Conservation (phyloP, 805 yeast species). For the Pichia membranifaciens region DNA sequence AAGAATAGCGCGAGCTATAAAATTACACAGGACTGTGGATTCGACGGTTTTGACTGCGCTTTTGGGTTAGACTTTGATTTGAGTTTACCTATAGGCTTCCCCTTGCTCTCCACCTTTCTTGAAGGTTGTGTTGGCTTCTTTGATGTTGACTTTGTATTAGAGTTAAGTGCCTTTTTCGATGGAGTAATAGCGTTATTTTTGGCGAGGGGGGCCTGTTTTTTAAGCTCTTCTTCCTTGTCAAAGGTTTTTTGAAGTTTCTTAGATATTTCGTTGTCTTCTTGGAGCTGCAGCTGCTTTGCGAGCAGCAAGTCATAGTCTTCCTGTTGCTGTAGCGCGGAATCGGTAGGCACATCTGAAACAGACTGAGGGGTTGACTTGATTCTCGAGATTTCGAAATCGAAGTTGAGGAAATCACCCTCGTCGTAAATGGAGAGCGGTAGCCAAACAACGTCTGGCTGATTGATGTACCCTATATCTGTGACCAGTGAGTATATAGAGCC, state of each 20-base stretch:
- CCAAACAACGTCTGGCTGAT: constrained; percentile 62
- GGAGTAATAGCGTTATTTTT: too few relatives aligned
- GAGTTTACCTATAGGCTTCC: too few relatives aligned
- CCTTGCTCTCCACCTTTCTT: neutral
- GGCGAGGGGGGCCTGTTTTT: too few relatives aligned
- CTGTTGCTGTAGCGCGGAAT: neutral
- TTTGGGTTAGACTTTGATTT: too few relatives aligned
- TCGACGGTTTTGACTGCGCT: too few relatives aligned
- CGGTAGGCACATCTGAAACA: neutral
- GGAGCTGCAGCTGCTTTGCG: constrained; percentile 29
- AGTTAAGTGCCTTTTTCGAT: too few relatives aligned
- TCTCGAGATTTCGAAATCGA: constrained; percentile 5
- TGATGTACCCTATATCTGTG: constrained; percentile 63
- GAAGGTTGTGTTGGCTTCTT: neutral
- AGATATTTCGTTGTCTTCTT: constrained; percentile 30
- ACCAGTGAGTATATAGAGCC: constrained; percentile 56
- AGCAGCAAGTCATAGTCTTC: constrained; percentile 20
- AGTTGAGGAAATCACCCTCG: constrained; percentile 54
- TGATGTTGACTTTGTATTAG: neutral
- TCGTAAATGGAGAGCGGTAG: constrained; percentile 65
- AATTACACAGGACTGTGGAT: too few relatives aligned
- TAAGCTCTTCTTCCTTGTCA: constrained; percentile 3
- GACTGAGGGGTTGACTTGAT: neutral
- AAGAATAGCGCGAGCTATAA: too few relatives aligned
- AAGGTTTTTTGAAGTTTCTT: constrained; percentile 24